These are phyloP conservation scores for Calonectria naviculata DNA, from an alignment of 2,329 filamentous ascomycete species.

Conservation along the genomic window DNA sequence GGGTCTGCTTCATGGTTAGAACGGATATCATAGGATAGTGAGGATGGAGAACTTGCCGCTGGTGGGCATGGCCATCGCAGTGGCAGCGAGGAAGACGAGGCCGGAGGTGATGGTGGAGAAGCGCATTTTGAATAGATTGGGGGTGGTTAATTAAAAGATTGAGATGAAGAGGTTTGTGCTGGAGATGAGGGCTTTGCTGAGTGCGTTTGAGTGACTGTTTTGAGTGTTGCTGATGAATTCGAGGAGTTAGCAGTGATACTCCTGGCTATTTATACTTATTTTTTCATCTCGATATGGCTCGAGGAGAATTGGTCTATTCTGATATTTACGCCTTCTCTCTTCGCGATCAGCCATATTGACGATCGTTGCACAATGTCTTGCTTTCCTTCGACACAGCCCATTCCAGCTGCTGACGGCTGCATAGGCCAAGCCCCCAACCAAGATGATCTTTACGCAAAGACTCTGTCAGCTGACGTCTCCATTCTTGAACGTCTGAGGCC, in stretches of 20 bases:
- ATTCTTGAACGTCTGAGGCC: background rate
- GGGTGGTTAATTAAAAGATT: background rate
- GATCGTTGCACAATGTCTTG: background rate
- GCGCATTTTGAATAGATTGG: background rate
- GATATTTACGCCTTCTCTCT: background rate
- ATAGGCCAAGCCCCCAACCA: background rate
- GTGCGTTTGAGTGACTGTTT: background rate
- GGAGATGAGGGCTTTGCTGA: background rate
- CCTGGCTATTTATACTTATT: background rate
- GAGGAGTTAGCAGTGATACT: background rate
- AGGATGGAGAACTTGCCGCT: background rate
- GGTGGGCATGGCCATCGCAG: background rate
- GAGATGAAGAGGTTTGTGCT: background rate
- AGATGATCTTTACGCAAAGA: background rate
- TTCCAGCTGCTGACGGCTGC: background rate
- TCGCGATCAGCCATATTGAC: background rate
- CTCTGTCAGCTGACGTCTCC: background rate
- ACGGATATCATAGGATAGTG: background rate
- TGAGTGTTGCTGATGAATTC: background rate
- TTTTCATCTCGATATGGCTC: background rate
- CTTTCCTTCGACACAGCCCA: background rate
- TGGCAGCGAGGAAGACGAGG: background rate
- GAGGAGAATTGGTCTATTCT: no score
- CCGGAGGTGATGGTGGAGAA: background rate
- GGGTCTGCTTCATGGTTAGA: background rate